phyloP scores from a whole-genome alignment of 2,329 filamentous ascomycete genomes.

The Alternaria consortialis region DNA sequence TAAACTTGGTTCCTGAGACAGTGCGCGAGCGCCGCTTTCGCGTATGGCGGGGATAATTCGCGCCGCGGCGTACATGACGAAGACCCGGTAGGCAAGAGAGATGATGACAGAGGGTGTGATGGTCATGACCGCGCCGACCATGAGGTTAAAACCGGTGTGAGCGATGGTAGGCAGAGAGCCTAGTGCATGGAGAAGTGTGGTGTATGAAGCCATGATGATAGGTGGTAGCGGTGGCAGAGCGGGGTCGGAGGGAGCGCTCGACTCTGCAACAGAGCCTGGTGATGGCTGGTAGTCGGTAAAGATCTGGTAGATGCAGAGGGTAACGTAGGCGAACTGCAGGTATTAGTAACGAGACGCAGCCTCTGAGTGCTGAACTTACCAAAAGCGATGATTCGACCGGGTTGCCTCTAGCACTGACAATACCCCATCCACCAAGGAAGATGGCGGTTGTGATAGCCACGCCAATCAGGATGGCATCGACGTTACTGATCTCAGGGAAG shows the following conservation, averaged over 20 bases:
- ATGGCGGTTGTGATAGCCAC: conserved; percentile 91
- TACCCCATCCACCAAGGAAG: conserved; percentile 92
- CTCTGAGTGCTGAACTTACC: conserved; percentile 38
- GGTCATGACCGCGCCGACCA: conserved; percentile 91
- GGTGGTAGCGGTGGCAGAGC: conserved; percentile 96
- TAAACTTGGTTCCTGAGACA: conserved; percentile 84
- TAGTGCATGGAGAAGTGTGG: conserved; percentile 84
- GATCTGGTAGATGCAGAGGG: conserved; percentile 99
- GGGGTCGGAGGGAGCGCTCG: conserved; percentile 69
- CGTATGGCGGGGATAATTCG: conserved; percentile 94
- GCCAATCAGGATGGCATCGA: conserved; percentile 91
- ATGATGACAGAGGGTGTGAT: conserved; percentile 97
- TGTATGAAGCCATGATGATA: conserved; percentile 98
- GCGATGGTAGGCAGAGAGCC: conserved; percentile 84
- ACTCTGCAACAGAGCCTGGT: conserved; percentile 61
- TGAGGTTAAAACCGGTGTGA: conserved; percentile 83
- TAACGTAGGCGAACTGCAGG: conserved; percentile 83
- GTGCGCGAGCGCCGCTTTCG: conserved; percentile 81
- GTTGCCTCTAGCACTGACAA: conserved; percentile 91
- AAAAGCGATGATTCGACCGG: conserved; percentile 93
- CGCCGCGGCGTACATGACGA: conserved; percentile 94
- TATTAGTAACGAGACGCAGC: conserved; percentile 13
- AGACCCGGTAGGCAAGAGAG: conserved; percentile 89
- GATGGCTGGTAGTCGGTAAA: conserved; percentile 97
- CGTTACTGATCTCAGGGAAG: conserved; percentile 91